These are phyloP conservation scores for Debaryomycetaceae sp. DNA, from an alignment of 1,139 yeast genomes.

Conservation along the genomic window DNA sequence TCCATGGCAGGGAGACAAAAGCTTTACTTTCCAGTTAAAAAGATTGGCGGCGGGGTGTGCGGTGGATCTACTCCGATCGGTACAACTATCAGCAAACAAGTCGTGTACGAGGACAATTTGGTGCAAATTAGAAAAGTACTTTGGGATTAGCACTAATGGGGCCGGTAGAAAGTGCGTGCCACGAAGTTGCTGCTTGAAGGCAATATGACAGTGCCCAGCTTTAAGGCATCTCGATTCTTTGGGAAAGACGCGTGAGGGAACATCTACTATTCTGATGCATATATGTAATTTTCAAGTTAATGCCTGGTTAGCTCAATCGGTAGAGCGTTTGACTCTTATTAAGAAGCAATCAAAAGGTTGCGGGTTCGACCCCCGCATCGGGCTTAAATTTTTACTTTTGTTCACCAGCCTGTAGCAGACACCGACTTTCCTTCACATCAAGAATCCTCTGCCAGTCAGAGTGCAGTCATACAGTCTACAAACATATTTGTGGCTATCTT, in stretches of 20 bases:
- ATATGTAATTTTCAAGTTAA: too few relatives aligned
- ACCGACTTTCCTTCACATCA: not conserved
- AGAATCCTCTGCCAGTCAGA: not conserved
- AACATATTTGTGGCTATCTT: not conserved
- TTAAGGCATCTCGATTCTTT: too few relatives aligned
- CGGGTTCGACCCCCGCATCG: constrained; percentile 54
- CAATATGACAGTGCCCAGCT: too few relatives aligned
- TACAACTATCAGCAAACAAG: too few relatives aligned
- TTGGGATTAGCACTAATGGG: too few relatives aligned
- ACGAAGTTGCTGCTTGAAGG: not conserved
- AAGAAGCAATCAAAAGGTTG: constrained; percentile 37
- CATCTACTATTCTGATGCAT: too few relatives aligned
- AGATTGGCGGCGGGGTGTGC: too few relatives aligned
- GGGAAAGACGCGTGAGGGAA: too few relatives aligned
- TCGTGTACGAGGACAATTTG: not conserved
- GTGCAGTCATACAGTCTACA: not conserved
- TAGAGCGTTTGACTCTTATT: constrained; percentile 18
- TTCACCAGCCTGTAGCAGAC: not conserved
- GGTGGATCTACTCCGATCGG: too few relatives aligned
- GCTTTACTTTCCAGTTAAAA: too few relatives aligned
- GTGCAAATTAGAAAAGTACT: not conserved
- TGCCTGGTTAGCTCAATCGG: constrained; percentile 19
- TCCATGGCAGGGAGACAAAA: too few relatives aligned
- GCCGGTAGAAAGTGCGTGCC: too few relatives aligned
- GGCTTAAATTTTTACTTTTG: constrained; percentile 21